Evolutionary conservation across 2,329 filamentous ascomycete genomes (phyloP), one percentile per base, ranked within the genome.

Genomic region (Penicillium glabrum): DNA sequence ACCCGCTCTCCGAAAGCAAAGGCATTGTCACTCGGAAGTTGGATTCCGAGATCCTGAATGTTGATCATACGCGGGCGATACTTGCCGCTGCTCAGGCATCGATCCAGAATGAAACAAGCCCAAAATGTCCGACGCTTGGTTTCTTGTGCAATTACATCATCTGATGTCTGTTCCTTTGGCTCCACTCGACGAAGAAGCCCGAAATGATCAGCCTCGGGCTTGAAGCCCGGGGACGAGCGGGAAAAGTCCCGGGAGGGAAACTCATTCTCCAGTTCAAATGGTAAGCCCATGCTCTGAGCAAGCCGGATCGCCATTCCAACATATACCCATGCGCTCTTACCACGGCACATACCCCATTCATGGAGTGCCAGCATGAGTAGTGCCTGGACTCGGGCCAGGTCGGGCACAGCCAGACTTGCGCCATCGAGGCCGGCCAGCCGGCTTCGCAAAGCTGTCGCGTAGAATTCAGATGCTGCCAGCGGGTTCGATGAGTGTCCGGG

Each of bases 81-180:
- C 55, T 80, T 81, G 19, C 82, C 82, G 62, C 79, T 80, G 62
- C 81, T 83, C 26, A 84, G 62, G 58, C 81, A 83, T 3, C 82
- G 77, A 67, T 85, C 83, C 65, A 85, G 72, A 49, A 83, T 80
- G 64, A 82, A 84, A 61, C 82, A 84, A 51, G 80, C 82, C 82
- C 83, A 85, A 60, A 84, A 83, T 0, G 82, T 84, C 5, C 83
- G 78, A 16, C 83, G 77, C 57, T 78, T 76, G 3, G 80, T 80
- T 64, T 86, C 83, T 57, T 81, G 80, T 16, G 78, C 70, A 47
- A 85, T 81, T 47, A 83, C 79, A 35, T 76, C 76, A 54, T 84
- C 80, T 3, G 66, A 72, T 4, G 62, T 75, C 53, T 69, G 71
- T 26, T 75, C 74, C 41, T 68, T 72, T n/a, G 64, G 62, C n/a